Base-by-base conservation (phyloP, 2,329 filamentous ascomycete genomes). In the Alternaria atra region DNA sequence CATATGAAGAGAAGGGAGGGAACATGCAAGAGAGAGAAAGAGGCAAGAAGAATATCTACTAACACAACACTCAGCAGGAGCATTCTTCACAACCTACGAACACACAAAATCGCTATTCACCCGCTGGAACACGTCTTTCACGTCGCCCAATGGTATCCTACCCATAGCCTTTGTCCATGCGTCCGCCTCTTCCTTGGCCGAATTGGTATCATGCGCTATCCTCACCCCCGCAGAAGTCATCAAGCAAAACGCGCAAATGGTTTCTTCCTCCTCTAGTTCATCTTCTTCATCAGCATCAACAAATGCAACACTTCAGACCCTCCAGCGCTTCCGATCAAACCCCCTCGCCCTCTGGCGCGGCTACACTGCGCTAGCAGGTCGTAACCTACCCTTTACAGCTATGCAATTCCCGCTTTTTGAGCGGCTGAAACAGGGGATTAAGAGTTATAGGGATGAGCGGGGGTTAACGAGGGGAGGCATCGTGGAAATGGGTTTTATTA, bases 81-180 rank as follows among this genome's bases (percentile, higher is more conserved):
- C 92, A 10, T 97, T 97, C 82, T 97, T 97, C 80, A 93, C 91
- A 2, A 94, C 91, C 1, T 97, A 97, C 77, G 93, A 97, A 80
- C 88, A 85, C 46, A 84, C 89, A 20, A 97, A 96, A 78, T 80
- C 82, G 3, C 77, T 86, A 3, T 83, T 96, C 2, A 83, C 84
- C 15, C 77, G 77, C 20, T 75, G 83, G 37, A 84, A 83, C 43
- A 81, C 82, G 0, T 20, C 20, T 20, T 20, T 2, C 20, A 20
- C 20, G 20, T 20, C 20, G 20, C 20, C 20, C 63, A 67, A 78
- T 59, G 57, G 78, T 71, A 61, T 85, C 5, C 74, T 93, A 0
- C 91, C 92, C 1, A 83, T 87, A 52, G 88, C 92, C 0, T 66
- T 93, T 9, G 85, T 93, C 56, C 90, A 97, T 75, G 86, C 91